A percentile compares a stretch with the other conserved stretches of the same genome.
These are phyloP conservation scores for Elaeis guineensis DNA, from an alignment of 176 grass and related monocot species.

Conservation along the genomic window DNA sequence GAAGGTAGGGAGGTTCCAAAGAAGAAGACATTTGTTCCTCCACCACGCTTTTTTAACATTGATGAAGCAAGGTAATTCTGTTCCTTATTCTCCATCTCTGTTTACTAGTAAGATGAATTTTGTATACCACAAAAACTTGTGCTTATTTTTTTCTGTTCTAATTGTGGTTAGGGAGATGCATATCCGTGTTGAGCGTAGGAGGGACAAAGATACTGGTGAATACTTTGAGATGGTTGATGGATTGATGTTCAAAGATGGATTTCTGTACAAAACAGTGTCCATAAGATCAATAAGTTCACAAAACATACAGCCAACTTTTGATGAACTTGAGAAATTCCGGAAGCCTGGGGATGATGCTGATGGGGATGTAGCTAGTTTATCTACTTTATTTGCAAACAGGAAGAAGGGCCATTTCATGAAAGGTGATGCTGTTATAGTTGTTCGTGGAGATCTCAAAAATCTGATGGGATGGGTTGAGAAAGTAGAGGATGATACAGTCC, in stretches of 20 bases:
- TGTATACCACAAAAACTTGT: not conserved
- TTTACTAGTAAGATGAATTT: not conserved
- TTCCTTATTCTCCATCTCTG: too few relatives aligned
- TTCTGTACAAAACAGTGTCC: constrained; percentile 84
- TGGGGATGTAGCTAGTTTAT: constrained; percentile 73
- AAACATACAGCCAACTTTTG: constrained; percentile 77
- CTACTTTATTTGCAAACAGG: constrained; percentile 90
- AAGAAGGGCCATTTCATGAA: constrained; percentile 99
- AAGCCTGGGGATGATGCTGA: constrained; percentile 89
- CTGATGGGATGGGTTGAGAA: constrained; percentile 98
- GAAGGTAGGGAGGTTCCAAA: constrained; percentile 73
- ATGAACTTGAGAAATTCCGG: constrained; percentile 93
- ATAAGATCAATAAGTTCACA: constrained; percentile 67
- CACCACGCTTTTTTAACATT: constrained; percentile 95
- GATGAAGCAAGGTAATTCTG: constrained; percentile 76
- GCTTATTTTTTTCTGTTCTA: not conserved
- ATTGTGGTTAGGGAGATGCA: constrained; percentile 62
- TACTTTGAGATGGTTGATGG: constrained; percentile 87
- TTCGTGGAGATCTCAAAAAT: constrained; percentile 84
- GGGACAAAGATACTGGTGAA: constrained; percentile 68
- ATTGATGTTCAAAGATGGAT: constrained; percentile 92
- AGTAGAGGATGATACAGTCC: constrained; percentile 89
- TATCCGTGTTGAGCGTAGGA: constrained; percentile 65
- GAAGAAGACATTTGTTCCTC: constrained; percentile 94
- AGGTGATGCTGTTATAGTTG: constrained; percentile 83